Base-by-base conservation (phyloP, 2,329 filamentous ascomycete species). In the Aspergillus intermedius region DNA sequence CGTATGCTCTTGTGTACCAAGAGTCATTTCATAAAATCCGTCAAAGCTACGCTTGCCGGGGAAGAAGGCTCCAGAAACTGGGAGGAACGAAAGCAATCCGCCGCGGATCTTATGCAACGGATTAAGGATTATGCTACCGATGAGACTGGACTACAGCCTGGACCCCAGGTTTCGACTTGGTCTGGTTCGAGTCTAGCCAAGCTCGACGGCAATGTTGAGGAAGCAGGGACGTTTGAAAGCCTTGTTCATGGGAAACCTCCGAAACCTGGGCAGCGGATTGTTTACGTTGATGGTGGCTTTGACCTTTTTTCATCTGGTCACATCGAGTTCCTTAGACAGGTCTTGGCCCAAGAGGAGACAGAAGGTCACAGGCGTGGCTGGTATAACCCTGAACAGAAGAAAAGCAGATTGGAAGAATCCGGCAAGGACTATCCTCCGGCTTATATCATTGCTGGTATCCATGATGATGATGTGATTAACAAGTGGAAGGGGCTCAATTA, bases 401-500 rank as follows among this genome's bases (percentile, higher is more conserved):
- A 80, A 45, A 79, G 85, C 70, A 78, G 89, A 46, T 67, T 82
- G 51, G 76, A 79, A 32, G 79, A 82, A 53, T 65, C 73, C 5
- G 86, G 86, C 13, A 77, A 77, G 42, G 88, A 94, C 68, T 95
- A 94, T 62, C 77, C 81, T 0, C 89, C 90, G 0, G 86, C 84
- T 5, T 97, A 88, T 65, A 79, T 98, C n/a, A 82, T 97, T 40
- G 91, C 89, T 2, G 93, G 93, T 44, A 84, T 98, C 21, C 93
- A 98, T 70, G 88, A 95, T 61, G 93, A 98, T 67, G 83, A 86
- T 55, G 90, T 95, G 51, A 95, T 98, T 69, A 98, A 98, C 71
- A 77, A 86, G 61, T 94, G 90, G 87, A 97, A 97, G 72, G 91
- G 93, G 32, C 79, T 96, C 60, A 98, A 98, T 73, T 98, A 96